phyloP scores from a whole-genome alignment of 2,329 filamentous ascomycete species.

The Hypoxylon sp. region DNA sequence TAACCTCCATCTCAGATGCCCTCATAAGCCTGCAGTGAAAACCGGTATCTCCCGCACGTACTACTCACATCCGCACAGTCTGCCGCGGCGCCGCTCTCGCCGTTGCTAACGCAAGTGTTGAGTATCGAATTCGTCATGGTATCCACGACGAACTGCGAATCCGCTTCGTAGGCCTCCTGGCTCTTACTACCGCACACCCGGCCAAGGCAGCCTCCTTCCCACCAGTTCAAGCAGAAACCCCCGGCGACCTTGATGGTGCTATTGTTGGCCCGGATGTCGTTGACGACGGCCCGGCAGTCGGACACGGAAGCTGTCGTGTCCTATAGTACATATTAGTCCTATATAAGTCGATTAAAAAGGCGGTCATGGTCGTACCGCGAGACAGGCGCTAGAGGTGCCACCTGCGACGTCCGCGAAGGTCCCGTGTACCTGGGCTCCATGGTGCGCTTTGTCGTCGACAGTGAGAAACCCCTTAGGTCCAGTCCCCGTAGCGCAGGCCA shows the following conservation, averaged over 20 bases:
- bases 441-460: slow-evolving; percentile 10
- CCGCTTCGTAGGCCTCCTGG: slow-evolving; percentile 74
- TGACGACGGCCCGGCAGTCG: slow-evolving; percentile 37
- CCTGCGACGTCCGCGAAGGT: neutral
- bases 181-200: slow-evolving; percentile 56
- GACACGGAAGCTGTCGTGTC: slow-evolving; percentile 29
- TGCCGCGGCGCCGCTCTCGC: slow-evolving; percentile 26
- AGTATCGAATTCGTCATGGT: slow-evolving; percentile 29
- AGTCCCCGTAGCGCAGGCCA: slow-evolving; percentile 18
- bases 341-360: neutral
- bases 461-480: slow-evolving; percentile 25
- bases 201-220: slow-evolving; percentile 32
- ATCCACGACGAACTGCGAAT: slow-evolving; percentile 76
- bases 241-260: slow-evolving; percentile 21
- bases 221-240: slow-evolving; percentile 42
- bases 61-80: slow-evolving; percentile 30
- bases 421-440: neutral
- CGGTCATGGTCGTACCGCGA: slow-evolving; percentile 1
- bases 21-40: slow-evolving; percentile 30
- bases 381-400: slow-evolving; percentile 6
- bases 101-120: slow-evolving; percentile 24
- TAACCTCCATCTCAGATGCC: neutral
- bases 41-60: slow-evolving; percentile 33
- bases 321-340: neutral
- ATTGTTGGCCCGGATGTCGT: slow-evolving; percentile 31